phyloP scores from a whole-genome alignment of 208 protist species.

The Leishmania turanica region DNA sequence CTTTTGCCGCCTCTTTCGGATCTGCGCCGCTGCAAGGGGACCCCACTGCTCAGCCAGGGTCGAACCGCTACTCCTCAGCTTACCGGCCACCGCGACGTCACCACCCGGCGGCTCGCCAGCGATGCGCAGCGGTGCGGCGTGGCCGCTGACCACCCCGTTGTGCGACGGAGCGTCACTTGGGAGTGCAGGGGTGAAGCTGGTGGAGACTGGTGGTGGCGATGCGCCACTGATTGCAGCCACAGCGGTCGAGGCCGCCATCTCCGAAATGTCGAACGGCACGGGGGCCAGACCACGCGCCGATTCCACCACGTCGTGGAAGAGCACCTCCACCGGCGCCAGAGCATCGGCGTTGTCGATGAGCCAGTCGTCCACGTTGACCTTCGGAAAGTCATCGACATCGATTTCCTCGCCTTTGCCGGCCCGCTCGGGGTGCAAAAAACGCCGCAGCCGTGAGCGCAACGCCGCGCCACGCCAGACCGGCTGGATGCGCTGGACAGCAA shows the following conservation, averaged over 20 bases:
- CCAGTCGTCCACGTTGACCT: constrained; percentile 50
- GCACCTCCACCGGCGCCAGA: constrained; percentile 27
- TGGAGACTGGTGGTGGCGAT: not conserved
- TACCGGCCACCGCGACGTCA: not conserved
- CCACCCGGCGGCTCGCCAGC: not conserved
- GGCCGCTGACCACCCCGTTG: not conserved
- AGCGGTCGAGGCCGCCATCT: not conserved
- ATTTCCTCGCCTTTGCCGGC: constrained; percentile 43
- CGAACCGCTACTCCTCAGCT: constrained; percentile 1
- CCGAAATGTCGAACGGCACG: constrained; percentile 21
- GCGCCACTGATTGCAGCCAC: not conserved
- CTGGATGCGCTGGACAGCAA: constrained; percentile 73
- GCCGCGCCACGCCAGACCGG: constrained; percentile 85
- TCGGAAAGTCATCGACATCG: constrained; percentile 37
- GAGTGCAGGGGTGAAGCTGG: constrained; percentile 1
- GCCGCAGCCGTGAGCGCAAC: constrained; percentile 64
- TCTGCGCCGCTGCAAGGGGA: constrained; percentile 46
- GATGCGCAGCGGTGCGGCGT: not conserved
- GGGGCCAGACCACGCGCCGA: constrained; percentile 13
- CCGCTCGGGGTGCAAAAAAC: constrained; percentile 37
- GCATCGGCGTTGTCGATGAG: constrained; percentile 16
- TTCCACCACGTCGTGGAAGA: constrained; percentile 51
- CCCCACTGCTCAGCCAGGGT: constrained; percentile 56
- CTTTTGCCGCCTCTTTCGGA: constrained; percentile 81
- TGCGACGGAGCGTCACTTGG: not conserved